A percentile compares a stretch with the other conserved stretches of the same genome.
Conservation (phyloP, 2,329 filamentous ascomycete genomes). For the Leptographium wingfieldii region DNA sequence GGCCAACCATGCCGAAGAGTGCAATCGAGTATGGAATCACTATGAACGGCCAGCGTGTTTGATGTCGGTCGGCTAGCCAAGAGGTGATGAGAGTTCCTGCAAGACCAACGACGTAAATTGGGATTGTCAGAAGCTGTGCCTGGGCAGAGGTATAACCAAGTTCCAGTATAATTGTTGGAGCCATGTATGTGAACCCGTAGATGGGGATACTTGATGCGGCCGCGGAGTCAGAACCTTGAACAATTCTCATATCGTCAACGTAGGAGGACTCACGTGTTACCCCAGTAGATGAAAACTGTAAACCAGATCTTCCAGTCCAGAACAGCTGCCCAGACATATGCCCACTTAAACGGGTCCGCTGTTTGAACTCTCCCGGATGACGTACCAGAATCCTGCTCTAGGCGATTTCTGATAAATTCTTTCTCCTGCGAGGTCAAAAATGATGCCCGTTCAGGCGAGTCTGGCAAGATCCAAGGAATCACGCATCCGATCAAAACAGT, state of each 20-base stretch:
- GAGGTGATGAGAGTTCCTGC: conserved; percentile 2
- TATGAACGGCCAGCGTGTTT: conserved; percentile 3
- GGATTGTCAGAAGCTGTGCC: conserved; percentile 9
- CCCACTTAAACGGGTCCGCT: conserved; percentile 5
- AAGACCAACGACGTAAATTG: conserved; percentile 10
- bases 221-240: neutral
- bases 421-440: conserved; percentile 22
- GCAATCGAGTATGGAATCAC: neutral
- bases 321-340: conserved; percentile 6
- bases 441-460: conserved; percentile 21
- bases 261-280: conserved; percentile 2
- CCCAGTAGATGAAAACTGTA: conserved; percentile 8
- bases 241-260: neutral
- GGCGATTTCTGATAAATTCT: conserved; percentile 22
- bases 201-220: neutral
- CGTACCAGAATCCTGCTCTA: conserved; percentile 13
- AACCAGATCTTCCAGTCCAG: conserved; percentile 11
- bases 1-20: neutral
- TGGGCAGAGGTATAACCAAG: conserved; percentile 20
- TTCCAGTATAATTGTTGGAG: conserved; percentile 28
- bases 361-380: conserved; percentile 8
- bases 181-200: conserved; percentile 15
- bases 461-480: conserved; percentile 14
- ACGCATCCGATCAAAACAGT: conserved; percentile 14
- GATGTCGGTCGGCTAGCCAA: neutral